Conservation (phyloP, 345 rosid genomes). For the Euclidium syriacum region DNA sequence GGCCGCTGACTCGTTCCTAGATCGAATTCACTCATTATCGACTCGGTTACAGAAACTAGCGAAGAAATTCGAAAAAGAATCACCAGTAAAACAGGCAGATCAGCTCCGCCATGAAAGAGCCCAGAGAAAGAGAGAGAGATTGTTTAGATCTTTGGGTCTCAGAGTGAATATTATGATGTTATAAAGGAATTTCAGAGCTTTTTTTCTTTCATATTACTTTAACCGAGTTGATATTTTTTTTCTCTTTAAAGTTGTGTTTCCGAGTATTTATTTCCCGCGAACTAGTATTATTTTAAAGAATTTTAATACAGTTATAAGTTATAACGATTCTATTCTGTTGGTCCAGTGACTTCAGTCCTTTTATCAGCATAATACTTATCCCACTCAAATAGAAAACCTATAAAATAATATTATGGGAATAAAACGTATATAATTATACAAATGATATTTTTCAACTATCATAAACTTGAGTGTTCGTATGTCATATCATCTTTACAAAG, state of each 20-base stretch:
- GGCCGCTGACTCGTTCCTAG: constrained; percentile 45
- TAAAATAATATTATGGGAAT: background rate
- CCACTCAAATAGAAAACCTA: background rate
- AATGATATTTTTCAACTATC: too few relatives aligned
- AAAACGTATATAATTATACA: too few relatives aligned
- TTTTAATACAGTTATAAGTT: background rate
- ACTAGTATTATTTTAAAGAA: background rate
- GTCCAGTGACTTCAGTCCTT: background rate
- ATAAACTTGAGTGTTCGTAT: too few relatives aligned
- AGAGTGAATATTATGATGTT: constrained; percentile 5
- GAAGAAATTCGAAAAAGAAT: background rate
- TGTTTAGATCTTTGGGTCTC: constrained; percentile 6
- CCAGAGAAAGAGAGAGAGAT: background rate
- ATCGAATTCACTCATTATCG: constrained; percentile 45
- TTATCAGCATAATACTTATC: background rate
- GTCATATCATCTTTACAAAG: too few relatives aligned
- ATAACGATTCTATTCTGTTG: background rate
- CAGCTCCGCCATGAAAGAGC: constrained; percentile 7
- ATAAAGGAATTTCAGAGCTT: constrained; percentile 15
- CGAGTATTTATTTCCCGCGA: constrained; percentile 7
- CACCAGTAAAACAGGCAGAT: background rate
- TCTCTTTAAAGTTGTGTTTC: background rate
- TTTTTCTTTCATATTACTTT: constrained; percentile 1
- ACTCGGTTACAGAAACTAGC: background rate
- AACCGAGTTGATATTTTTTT: background rate